A percentile compares a stretch with the other conserved stretches of the same genome.
These are phyloP conservation scores for Limonium bicolor DNA, from an alignment of 148 eudicot species.

Conservation along the genomic window DNA sequence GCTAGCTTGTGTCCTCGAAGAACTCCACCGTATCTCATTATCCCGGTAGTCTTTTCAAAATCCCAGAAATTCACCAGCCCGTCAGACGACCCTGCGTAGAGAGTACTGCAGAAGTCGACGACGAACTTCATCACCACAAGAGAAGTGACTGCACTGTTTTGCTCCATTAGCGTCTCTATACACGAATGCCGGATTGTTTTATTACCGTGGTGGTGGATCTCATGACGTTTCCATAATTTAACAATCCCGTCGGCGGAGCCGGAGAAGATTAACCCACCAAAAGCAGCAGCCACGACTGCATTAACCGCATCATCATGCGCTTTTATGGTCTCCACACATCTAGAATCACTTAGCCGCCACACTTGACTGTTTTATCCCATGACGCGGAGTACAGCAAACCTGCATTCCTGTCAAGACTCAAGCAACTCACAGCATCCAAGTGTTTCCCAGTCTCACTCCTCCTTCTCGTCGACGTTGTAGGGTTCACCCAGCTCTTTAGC, in stretches of 20 bases:
- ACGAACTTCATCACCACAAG: conserved; percentile 21
- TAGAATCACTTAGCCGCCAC: conserved; percentile 63
- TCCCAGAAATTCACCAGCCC: conserved; percentile 4
- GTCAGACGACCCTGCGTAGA: conserved; percentile 4
- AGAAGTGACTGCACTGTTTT: conserved; percentile 60
- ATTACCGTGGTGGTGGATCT: conserved; percentile 18
- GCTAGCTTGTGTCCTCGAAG: conserved; percentile 1
- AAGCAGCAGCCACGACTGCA: conserved; percentile 26
- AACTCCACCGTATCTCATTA: conserved; percentile 2
- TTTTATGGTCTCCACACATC: conserved; percentile 54
- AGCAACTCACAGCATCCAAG: conserved; percentile 67
- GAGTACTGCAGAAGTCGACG: no score
- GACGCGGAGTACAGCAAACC: conserved; percentile 76
- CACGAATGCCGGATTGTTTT: conserved; percentile 24
- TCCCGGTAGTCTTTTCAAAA: neutral
- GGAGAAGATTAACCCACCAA: conserved; percentile 52
- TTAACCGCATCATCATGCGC: conserved; percentile 84
- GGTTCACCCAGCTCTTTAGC: conserved; percentile 47
- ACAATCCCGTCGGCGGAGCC: conserved; percentile 93
- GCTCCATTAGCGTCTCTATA: conserved; percentile 34
- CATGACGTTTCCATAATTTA: conserved; percentile 17
- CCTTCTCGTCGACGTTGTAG: conserved; percentile 30
- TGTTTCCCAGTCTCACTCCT: conserved; percentile 42
- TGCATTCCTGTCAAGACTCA: conserved; percentile 35
- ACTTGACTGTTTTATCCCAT: conserved; percentile 84